Evolutionary conservation across 164 flowering plant species (phyloP).

Genomic region (Hamamelis virginiana): DNA sequence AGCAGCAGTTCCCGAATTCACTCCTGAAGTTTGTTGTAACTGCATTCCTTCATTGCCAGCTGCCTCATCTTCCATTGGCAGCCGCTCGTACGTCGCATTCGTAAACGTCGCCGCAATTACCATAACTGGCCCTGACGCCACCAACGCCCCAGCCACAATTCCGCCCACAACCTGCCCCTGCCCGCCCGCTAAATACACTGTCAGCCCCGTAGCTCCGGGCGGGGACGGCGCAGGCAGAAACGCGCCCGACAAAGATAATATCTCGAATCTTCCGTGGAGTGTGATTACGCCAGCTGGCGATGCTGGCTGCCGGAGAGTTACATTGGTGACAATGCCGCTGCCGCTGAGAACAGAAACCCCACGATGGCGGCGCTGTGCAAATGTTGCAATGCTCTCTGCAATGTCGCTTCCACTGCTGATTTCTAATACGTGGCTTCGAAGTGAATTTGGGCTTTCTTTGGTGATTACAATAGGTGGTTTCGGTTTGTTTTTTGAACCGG

Average conservation of each 20-base stretch:
- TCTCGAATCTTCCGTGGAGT: conserved; percentile 80
- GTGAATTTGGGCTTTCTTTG: conserved; percentile 73
- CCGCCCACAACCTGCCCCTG: conserved; percentile 96
- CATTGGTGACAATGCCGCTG: conserved; percentile 69
- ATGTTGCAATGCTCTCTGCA: conserved; percentile 54
- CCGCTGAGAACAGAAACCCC: conserved; percentile 84
- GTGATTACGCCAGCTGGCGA: conserved; percentile 61
- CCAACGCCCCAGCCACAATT: conserved; percentile 60
- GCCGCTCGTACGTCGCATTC: conserved; percentile 74
- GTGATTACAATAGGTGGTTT: conserved; percentile 78
- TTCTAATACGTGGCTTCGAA: conserved; percentile 74
- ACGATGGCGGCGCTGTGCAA: conserved; percentile 63
- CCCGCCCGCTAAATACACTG: conserved; percentile 80
- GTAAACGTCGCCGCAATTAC: conserved; percentile 79
- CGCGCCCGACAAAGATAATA: conserved; percentile 75
- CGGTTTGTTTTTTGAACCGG: conserved; percentile 86
- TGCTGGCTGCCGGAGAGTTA: conserved; percentile 66
- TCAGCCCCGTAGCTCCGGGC: conserved; percentile 67
- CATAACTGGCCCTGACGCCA: conserved; percentile 88
- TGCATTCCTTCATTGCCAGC: conserved; percentile 30
- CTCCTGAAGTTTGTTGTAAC: conserved; percentile 33
- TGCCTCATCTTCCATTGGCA: conserved; percentile 63
- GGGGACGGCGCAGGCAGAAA: conserved; percentile 82
- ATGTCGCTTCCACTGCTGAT: conserved; percentile 68
- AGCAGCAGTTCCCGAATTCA: conserved; percentile 24